Percentiles rank a stretch among this genome's conserved stretches.
phyloP scores from a whole-genome alignment of 441 rosid species.

The Erysimum cheiri region DNA sequence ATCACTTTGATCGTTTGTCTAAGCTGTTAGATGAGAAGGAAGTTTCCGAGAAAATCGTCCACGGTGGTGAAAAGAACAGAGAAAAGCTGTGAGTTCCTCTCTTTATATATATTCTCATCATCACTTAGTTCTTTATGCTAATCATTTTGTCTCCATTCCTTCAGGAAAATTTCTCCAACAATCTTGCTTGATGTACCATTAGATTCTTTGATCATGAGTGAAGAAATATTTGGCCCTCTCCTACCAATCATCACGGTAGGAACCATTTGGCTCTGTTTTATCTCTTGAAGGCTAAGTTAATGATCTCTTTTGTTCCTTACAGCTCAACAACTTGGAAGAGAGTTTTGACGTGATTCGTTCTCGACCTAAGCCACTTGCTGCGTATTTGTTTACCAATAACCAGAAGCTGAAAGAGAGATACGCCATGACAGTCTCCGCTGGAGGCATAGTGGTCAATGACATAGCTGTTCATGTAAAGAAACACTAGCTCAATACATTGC shows the following conservation, averaged over 20 bases:
- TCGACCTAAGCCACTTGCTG: conserved; percentile 87
- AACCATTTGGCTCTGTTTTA: conserved; percentile 11
- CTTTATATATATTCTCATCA: neutral
- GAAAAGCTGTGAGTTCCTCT: conserved; percentile 70
- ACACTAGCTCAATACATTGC: neutral
- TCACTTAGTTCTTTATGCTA: neutral
- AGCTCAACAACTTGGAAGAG: conserved; percentile 71
- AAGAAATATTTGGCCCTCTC: conserved; percentile 79
- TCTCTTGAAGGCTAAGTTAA: conserved; percentile 7
- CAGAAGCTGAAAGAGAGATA: conserved; percentile 68
- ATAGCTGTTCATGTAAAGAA: conserved; percentile 67
- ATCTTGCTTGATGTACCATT: conserved; percentile 62
- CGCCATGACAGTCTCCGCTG: conserved; percentile 68
- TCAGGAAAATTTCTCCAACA: conserved; percentile 71
- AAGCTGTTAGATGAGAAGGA: conserved; percentile 86
- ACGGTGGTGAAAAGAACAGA: conserved; percentile 82
- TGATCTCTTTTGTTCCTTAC: conserved; percentile 1
- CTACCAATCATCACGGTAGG: conserved; percentile 64
- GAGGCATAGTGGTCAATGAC: conserved; percentile 86
- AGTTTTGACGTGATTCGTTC: conserved; percentile 63
- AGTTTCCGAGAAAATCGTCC: conserved; percentile 75
- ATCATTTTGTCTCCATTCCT: conserved; percentile 8
- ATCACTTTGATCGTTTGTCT: conserved; percentile 78
- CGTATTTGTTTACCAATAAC: conserved; percentile 77
- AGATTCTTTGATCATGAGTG: conserved; percentile 67